Percentiles rank a stretch among this genome's conserved stretches.
Evolutionary conservation across 2,329 filamentous ascomycete genomes (phyloP).

Genomic region (Ceratocystis cacaofunesta): DNA sequence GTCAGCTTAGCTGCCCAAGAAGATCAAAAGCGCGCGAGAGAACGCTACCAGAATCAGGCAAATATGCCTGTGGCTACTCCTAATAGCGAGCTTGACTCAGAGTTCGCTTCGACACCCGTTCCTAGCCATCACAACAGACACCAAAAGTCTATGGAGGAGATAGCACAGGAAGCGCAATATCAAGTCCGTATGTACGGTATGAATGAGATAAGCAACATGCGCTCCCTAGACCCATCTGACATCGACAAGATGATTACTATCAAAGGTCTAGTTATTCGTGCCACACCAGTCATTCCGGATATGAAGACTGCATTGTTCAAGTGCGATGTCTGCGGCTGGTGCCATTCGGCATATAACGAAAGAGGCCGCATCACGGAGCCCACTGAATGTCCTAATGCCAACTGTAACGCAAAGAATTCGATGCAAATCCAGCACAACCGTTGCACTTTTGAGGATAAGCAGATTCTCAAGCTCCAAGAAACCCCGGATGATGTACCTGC

Average conservation of each 20-base stretch:
- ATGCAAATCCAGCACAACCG: slow-evolving; percentile 98
- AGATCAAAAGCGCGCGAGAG: slow-evolving; percentile 37
- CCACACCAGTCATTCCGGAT: slow-evolving; percentile 91
- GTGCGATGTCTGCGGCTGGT: slow-evolving; percentile 85
- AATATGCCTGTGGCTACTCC: slow-evolving; percentile 27
- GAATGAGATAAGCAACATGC: slow-evolving; percentile 74
- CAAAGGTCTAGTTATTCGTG: slow-evolving; percentile 90
- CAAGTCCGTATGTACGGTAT: slow-evolving; percentile 81
- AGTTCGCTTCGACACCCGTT: slow-evolving; percentile 23
- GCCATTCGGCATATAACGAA: slow-evolving; percentile 79
- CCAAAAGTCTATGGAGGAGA: slow-evolving; percentile 54
- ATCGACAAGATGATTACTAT: slow-evolving; percentile 93
- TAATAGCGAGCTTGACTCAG: slow-evolving; percentile 34
- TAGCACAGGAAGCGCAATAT: slow-evolving; percentile 67
- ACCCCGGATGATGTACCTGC: slow-evolving; percentile 90
- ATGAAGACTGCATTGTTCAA: slow-evolving; percentile 99
- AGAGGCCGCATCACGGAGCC: slow-evolving; percentile 93
- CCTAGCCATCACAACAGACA: slow-evolving; percentile 27
- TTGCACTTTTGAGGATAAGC: slow-evolving; percentile 88
- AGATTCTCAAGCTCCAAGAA: slow-evolving; percentile 96
- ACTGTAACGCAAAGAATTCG: slow-evolving; percentile 76
- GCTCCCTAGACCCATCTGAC: slow-evolving; percentile 88
- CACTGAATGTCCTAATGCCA: slow-evolving; percentile 68
- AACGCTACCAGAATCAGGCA: slow-evolving; percentile 37
- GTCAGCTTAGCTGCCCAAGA: slow-evolving; percentile 73